Conservation (phyloP, 495 filamentous ascomycete genomes). For the Astrothelium macrocarpum region DNA sequence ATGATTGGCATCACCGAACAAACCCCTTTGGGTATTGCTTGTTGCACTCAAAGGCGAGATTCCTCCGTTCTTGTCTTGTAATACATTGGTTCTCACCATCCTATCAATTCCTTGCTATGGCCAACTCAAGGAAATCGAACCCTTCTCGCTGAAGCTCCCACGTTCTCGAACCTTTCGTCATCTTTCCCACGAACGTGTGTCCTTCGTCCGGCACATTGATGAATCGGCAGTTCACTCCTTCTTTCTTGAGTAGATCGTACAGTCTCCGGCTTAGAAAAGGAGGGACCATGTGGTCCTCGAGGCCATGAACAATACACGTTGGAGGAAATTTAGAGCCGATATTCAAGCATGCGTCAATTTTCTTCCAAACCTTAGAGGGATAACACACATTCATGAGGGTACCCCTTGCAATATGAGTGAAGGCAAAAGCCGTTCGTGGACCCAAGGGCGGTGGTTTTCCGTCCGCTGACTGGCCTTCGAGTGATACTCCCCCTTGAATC, state of each 20-base stretch:
- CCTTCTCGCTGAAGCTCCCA: conserved; percentile 9
- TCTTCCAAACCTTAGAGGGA: conserved; percentile 8
- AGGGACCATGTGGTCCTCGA: conserved; percentile 4
- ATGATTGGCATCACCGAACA: too few species aligned
- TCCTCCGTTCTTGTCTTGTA: neutral
- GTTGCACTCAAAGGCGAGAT: too few species aligned
- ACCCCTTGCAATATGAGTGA: conserved; percentile 5
- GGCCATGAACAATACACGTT: conserved; percentile 7
- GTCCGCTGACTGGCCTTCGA: conserved; percentile 1
- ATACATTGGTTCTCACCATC: neutral
- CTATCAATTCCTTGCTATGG: neutral
- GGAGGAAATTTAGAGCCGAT: neutral
- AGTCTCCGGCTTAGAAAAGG: conserved; percentile 3
- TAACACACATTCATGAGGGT: conserved; percentile 8
- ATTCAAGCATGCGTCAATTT: conserved; percentile 8
- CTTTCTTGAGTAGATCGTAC: neutral
- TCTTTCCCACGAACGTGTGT: conserved; percentile 6
- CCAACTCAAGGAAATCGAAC: conserved; percentile 5
- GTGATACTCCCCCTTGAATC: conserved; percentile 6
- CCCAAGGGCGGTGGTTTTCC: neutral
- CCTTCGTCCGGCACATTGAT: conserved; percentile 7
- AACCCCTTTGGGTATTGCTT: too few species aligned
- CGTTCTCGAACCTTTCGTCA: conserved; percentile 3
- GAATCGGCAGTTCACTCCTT: neutral
- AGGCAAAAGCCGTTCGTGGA: neutral